Evolutionary conservation across 2,329 filamentous ascomycete species (phyloP), one percentile per base, ranked within the genome.

Genomic region (Tolypocladium pustulatum): DNA sequence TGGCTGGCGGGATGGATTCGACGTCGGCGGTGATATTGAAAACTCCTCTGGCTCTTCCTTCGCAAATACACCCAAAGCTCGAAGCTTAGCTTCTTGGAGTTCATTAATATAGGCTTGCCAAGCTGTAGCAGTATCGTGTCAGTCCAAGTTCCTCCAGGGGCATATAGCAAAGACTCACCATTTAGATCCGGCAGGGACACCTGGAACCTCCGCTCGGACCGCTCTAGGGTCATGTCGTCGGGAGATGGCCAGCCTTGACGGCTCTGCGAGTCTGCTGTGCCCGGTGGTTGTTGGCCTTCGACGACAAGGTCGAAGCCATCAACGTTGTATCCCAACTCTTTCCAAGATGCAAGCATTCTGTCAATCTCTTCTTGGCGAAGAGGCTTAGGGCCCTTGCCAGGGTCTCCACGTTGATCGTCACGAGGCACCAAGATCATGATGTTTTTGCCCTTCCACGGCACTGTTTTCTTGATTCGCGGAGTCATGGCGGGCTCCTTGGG

Each of bases 51-150:
- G 83, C 56, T 94, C 90, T 7, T 91, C 87, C 55, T 88, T 85
- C 40, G 86, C 89, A 61, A 90, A 81, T 22, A 97, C 94, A 63
- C 94, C 94, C 58, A 99, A 80, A 56, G 93, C 92, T 61, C 91
- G 86, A 57, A 99, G 79, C 75, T 97, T 99, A 61, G 93, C 91
- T 75, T 99, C 94, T 65, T 90, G 86, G 40, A 97, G 77, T 64
- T 88, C 87, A 58, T 88, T 83, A 60, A 92, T 88, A 71, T 97
- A 96, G 32, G 85, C 79, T 67, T 90, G 88, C 82, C 82, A 85
- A 1, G 81, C 80, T 80, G 59, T n/a, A 57, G 5, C 7, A n/a
- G n/a, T 9, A 10, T 55, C 46, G 55, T 32, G 34, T 66, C 67
- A 67, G 56, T 57, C 6, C 34, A 34, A 15, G 4, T 53, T 32